These are phyloP conservation scores for Saturnispora bothae DNA, from an alignment of 805 yeast species.

Conservation along the genomic window DNA sequence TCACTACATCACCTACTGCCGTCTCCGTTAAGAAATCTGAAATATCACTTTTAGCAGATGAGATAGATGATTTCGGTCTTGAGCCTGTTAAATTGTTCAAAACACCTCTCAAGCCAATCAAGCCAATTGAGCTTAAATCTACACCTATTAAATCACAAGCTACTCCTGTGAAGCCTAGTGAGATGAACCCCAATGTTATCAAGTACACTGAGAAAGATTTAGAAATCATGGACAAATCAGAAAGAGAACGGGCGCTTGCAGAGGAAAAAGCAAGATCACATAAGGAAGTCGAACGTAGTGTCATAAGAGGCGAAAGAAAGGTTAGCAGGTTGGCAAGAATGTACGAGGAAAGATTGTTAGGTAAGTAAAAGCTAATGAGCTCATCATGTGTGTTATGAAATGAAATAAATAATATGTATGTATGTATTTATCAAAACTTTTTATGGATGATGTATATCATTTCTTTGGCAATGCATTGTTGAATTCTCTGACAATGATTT, in stretches of 20 bases:
- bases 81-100: constrained; percentile 1
- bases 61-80: constrained; percentile 5
- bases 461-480: constrained; percentile 31
- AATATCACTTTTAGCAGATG: constrained; percentile 3
- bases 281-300: constrained; percentile 26
- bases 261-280: constrained; percentile 7
- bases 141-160: not conserved
- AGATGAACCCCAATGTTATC: constrained; percentile 18
- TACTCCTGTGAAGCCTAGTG: constrained; percentile 19
- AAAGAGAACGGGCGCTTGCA: constrained; percentile 11
- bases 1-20: not conserved
- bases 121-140: constrained; percentile 6
- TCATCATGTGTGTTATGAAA: not conserved
- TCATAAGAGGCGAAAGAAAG: constrained; percentile 31
- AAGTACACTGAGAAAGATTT: constrained; percentile 26
- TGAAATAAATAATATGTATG: constrained; percentile 1
- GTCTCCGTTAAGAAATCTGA: constrained; percentile 7
- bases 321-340: constrained; percentile 41
- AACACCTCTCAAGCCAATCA: constrained; percentile 11
- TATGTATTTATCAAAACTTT: no score
- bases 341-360: constrained; percentile 36
- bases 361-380: constrained; percentile 3
- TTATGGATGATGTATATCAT: constrained; percentile 6
- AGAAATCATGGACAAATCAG: constrained; percentile 15
- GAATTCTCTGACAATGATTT: constrained; percentile 73